Evolutionary conservation across 306 rosid genomes (phyloP), one percentile per base, ranked within the genome.

Genomic region (Castanospermum australe): DNA sequence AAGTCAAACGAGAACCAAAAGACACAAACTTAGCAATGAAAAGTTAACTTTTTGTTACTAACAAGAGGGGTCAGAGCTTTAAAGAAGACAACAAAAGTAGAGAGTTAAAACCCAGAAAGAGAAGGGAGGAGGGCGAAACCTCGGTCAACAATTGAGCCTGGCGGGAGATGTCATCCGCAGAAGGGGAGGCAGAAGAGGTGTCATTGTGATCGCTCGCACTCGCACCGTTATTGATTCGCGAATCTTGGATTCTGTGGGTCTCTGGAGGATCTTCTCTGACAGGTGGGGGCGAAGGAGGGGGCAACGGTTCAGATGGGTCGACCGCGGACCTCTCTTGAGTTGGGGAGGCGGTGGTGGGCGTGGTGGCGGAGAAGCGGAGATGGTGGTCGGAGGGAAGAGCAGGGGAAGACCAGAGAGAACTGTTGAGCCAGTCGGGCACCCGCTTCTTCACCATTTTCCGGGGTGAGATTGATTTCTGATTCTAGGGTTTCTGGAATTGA

Each of bases 401-500:
- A 55, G 75, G 75, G 5, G 94, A 76, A 30, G 94, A 86, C 99
- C 98, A 95, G 48, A 95, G 86, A 48, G 98, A 89, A 83, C 96
- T 95, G 80, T 95, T 95, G 85, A 95, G 93, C 99, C 99, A 95
- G 44, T 95, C 97, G 25, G 99, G 99, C 0, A 95, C 97, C 1
- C 86, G 89, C 85, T 95, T 95, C 92, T 91, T 95, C 85, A 74
- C 88, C 98, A 91, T 89, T 73, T 54, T 68, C 21, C 20, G 52
- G 12, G 0, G 6, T 20, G 14, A 71, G 76, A 71, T 14, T 38
- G 9, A 11, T 73, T 12, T 21, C 3, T 22, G 8, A n/a, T 22
- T 64, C 81, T 78, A 81, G 88, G 86, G 90, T 57, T 84, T 71
- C 18, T 20, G 12, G n/a, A 44, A 71, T 60, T 55, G n/a, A n/a